These are phyloP conservation scores for Pugionium dolabratum DNA, from an alignment of 345 rosid genomes.

Conservation along the genomic window DNA sequence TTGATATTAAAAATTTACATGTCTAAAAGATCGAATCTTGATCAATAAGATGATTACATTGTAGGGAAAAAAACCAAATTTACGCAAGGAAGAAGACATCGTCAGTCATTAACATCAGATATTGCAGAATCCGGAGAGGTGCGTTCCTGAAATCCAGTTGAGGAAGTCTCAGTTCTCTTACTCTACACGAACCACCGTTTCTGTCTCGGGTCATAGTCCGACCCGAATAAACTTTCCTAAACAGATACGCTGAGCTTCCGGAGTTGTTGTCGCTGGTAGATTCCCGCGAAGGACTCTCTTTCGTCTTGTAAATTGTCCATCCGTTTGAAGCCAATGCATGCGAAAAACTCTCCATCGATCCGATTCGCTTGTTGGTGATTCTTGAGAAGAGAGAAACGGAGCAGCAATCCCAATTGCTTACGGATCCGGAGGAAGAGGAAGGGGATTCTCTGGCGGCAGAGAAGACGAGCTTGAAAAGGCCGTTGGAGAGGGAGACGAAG, in stretches of 20 bases:
- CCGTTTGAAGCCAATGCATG: slow-evolving; percentile 61
- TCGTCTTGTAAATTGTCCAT: slow-evolving; percentile 67
- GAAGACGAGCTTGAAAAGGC: slow-evolving; percentile 65
- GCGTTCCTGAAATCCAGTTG: slow-evolving; percentile 64
- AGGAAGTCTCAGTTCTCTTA: slow-evolving; percentile 71
- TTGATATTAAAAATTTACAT: slow-evolving; percentile 1
- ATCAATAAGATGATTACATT: slow-evolving; percentile 20
- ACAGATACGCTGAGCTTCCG: slow-evolving; percentile 44
- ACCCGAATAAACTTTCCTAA: slow-evolving; percentile 64
- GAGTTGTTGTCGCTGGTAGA: slow-evolving; percentile 14
- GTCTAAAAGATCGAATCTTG: not conserved
- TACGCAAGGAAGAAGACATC: slow-evolving; percentile 58
- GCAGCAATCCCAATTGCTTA: slow-evolving; percentile 69
- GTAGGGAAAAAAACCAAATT: not conserved
- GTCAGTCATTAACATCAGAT: slow-evolving; percentile 50
- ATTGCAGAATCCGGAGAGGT: slow-evolving; percentile 65
- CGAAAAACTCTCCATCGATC: slow-evolving; percentile 62
- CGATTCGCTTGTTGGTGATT: slow-evolving; percentile 48
- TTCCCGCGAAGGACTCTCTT: slow-evolving; percentile 40
- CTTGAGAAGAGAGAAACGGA: slow-evolving; percentile 61
- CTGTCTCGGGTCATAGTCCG: slow-evolving; percentile 45
- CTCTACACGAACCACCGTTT: slow-evolving; percentile 54
- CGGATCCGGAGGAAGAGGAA: slow-evolving; percentile 18
- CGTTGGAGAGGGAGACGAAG: slow-evolving; percentile 65
- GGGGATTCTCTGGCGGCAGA: slow-evolving; percentile 7